Conservation (phyloP, 345 rosid species). For the Dipteronia dyeriana region DNA sequence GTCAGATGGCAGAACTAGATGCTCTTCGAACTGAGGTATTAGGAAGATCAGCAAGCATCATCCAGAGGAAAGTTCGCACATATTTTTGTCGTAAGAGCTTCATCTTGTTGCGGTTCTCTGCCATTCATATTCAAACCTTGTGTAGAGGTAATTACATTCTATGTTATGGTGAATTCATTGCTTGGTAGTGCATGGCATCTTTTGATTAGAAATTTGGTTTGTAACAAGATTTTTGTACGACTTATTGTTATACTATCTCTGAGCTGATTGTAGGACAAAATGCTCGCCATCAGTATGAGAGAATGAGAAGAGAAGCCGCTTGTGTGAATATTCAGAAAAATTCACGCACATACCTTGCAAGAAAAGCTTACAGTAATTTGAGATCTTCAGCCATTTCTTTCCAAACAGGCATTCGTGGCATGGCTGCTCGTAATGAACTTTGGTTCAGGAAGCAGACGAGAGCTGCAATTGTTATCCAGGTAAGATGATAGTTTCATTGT, state of each 20-base stretch:
- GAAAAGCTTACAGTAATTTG: constrained; percentile 52
- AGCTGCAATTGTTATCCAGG: constrained; percentile 80
- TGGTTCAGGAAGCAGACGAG: constrained; percentile 56
- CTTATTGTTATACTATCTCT: constrained; percentile 14
- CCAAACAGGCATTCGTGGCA: constrained; percentile 75
- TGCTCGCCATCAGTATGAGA: constrained; percentile 56
- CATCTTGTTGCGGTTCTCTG: constrained; percentile 51
- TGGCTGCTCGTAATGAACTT: constrained; percentile 71
- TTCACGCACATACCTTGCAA: constrained; percentile 62
- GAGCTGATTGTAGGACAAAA: constrained; percentile 54
- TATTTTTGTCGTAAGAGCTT: constrained; percentile 58
- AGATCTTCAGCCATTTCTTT: constrained; percentile 58
- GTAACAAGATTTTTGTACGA: neutral
- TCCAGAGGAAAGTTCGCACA: constrained; percentile 74
- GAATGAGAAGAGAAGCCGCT: constrained; percentile 76
- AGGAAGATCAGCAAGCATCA: constrained; percentile 74
- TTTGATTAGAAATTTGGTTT: constrained; percentile 5
- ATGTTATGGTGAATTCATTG: constrained; percentile 13
- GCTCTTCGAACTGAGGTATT: constrained; percentile 69
- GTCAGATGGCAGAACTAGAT: constrained; percentile 99
- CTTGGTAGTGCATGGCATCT: neutral
- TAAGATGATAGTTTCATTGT: constrained; percentile 30
- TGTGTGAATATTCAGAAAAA: constrained; percentile 66
- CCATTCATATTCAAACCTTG: constrained; percentile 65
- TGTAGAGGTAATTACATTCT: constrained; percentile 64